Conservation (phyloP, 176 grass and related monocot genomes). For the Tillandsia leiboldiana region DNA sequence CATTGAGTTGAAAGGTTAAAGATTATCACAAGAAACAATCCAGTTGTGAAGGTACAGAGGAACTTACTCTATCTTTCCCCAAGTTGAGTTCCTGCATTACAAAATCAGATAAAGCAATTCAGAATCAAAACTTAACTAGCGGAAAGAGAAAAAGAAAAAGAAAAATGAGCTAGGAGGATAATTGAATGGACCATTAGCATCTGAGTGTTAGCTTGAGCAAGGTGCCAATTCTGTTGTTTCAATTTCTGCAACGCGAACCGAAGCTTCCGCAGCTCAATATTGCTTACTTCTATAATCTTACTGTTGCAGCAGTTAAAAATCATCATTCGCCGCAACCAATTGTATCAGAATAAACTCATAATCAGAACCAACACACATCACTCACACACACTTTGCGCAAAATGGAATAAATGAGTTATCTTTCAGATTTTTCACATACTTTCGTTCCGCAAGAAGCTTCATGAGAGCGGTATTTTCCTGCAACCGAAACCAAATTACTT, state of each 20-base stretch:
- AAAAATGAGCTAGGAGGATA: background rate
- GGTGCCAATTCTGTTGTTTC: conserved; percentile 36
- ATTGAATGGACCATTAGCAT: conserved; percentile 29
- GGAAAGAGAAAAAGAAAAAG: background rate
- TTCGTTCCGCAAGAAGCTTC: background rate
- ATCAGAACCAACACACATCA: too few relatives aligned
- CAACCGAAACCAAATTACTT: background rate
- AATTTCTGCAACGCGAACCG: conserved; percentile 28
- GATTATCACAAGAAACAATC: background rate
- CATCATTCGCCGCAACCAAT: too few relatives aligned
- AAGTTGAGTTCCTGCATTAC: conserved; percentile 34
- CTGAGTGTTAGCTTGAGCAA: conserved; percentile 34
- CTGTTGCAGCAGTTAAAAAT: conserved; percentile 6
- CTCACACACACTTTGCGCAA: too few relatives aligned
- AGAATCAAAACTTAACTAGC: background rate
- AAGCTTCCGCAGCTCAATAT: conserved; percentile 37
- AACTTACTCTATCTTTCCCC: conserved; percentile 39
- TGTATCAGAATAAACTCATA: too few relatives aligned
- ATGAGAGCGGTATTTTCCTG: background rate
- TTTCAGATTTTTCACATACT: background rate
- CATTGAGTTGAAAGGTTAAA: too few relatives aligned
- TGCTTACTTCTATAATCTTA: conserved; percentile 23
- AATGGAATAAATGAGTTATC: too few relatives aligned
- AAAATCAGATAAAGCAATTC: background rate
- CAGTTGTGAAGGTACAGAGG: background rate